Base-by-base conservation (phyloP, 345 rosid species). In the Draba incana region DNA sequence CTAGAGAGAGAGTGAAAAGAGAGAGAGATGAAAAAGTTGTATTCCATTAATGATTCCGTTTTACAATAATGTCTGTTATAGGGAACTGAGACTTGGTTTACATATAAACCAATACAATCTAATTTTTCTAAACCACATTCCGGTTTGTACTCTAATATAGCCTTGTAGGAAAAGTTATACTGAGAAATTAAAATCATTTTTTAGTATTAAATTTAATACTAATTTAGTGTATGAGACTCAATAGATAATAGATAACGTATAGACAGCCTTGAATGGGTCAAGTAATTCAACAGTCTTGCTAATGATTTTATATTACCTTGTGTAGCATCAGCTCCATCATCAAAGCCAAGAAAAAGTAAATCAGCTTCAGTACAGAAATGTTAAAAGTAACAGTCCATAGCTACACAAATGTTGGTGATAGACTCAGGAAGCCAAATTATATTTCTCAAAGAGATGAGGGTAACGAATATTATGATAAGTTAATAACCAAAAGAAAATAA, bases 291-390 rank as follows among this genome's bases (percentile, higher is more conserved):
- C 39, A 12, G 6, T 14, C 58, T 57, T 64, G 53, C 23, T 49
- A 14, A 8, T 49, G 55, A 41, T n/a, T n/a, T 33, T 54, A 14
- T 43, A 48, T n/a, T 75, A 93, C 98, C 98, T 90, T 90, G 62
- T 92, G 90, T 10, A 97, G 94, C 84, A 90, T 93, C 87, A 93
- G 97, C 81, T 93, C 97, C 97, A 93, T 93, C 97, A 88, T 93
- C 75, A 93, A 77, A 63, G 98, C 98, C 80, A 90, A 80, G 6
- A 37, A 51, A 33, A 51, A 3, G 2, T 6, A 3, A 50, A 42
- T 52, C 24, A 66, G 56, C 31, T 45, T 46, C 25, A 15, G 20
- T 24, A 7, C 48, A 39, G 38, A 8, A 31, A 31, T 31, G 35
- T 31, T 31, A 35, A 35, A 4, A 35, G 27, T 28, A 56, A 33